Evolutionary conservation across 192 early-diverging fungal species (phyloP).

Genomic region (Umbelopsis sp.): DNA sequence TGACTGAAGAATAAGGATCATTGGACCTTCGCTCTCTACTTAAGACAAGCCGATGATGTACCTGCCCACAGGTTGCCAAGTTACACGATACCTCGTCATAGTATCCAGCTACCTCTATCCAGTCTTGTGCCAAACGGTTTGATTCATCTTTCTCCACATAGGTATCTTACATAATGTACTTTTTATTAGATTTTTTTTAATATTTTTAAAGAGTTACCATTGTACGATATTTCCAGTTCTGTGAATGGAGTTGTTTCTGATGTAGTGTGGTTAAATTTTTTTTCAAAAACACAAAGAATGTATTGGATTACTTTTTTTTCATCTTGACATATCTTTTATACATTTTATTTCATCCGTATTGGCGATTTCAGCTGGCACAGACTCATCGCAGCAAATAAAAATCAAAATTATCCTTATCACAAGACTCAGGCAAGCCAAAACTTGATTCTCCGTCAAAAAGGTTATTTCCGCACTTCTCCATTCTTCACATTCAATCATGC

Average conservation of each 20-base stretch:
- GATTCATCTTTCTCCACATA: too few relatives aligned
- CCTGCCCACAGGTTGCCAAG: too few relatives aligned
- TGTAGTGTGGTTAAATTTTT: neutral
- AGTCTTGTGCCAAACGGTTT: too few relatives aligned
- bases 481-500: slow-evolving; percentile 8
- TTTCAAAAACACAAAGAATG: neutral
- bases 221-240: neutral
- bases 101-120: too few relatives aligned
- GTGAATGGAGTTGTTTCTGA: slow-evolving; percentile 5
- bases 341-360: neutral
- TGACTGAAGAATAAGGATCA: too few relatives aligned
- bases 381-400: neutral
- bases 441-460: neutral
- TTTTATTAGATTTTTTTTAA: too few relatives aligned
- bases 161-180: too few relatives aligned
- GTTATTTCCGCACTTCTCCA: slow-evolving; percentile 9
- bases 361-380: neutral
- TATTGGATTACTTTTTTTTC: neutral
- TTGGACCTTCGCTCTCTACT: too few relatives aligned
- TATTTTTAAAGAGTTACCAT: neutral
- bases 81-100: too few relatives aligned
- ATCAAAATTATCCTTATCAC: neutral
- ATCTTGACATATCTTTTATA: neutral
- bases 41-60: too few relatives aligned
- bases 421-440: neutral